These are phyloP conservation scores for Capsella bursapastoris DNA, from an alignment of 345 rosid genomes.

Conservation along the genomic window DNA sequence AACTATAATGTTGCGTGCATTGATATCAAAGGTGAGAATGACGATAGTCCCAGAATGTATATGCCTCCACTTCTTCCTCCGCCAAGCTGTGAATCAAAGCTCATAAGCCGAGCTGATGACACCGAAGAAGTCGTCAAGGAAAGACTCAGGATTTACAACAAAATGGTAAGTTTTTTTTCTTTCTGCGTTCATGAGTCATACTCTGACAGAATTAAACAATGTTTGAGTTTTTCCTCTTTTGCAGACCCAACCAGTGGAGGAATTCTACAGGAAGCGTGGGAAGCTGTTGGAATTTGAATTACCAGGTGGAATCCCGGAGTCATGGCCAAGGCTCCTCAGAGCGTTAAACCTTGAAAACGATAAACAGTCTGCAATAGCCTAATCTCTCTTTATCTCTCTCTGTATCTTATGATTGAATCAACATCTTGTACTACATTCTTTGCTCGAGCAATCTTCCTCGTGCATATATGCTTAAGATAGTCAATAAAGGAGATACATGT, in stretches of 20 bases:
- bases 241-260: slow-evolving; percentile 88
- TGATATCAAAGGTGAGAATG: slow-evolving; percentile 72
- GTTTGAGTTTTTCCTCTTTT: slow-evolving; percentile 11
- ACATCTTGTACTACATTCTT: slow-evolving; percentile 38
- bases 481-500: slow-evolving; percentile 34
- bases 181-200: neutral
- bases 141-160: slow-evolving; percentile 76
- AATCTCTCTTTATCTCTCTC: slow-evolving; percentile 10
- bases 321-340: slow-evolving; percentile 92
- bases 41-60: slow-evolving; percentile 77
- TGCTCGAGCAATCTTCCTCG: slow-evolving; percentile 35
- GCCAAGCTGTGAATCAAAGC: slow-evolving; percentile 79
- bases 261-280: slow-evolving; percentile 77
- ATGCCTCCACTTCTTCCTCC: slow-evolving; percentile 99
- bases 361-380: slow-evolving; percentile 72
- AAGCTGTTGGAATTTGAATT: slow-evolving; percentile 86
- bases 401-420: slow-evolving; percentile 14
- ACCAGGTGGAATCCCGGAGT: slow-evolving; percentile 97
- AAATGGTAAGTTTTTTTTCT: slow-evolving; percentile 54
- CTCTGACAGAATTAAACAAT: neutral
- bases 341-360: slow-evolving; percentile 81
- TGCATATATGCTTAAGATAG: slow-evolving; percentile 34
- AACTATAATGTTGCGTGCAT: slow-evolving; percentile 89
- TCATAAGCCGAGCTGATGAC: slow-evolving; percentile 86
- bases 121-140: slow-evolving; percentile 89